Evolutionary conservation across 2,329 filamentous ascomycete species (phyloP), one percentile per base, ranked within the genome.

Genomic region (Aspergillus sp.): DNA sequence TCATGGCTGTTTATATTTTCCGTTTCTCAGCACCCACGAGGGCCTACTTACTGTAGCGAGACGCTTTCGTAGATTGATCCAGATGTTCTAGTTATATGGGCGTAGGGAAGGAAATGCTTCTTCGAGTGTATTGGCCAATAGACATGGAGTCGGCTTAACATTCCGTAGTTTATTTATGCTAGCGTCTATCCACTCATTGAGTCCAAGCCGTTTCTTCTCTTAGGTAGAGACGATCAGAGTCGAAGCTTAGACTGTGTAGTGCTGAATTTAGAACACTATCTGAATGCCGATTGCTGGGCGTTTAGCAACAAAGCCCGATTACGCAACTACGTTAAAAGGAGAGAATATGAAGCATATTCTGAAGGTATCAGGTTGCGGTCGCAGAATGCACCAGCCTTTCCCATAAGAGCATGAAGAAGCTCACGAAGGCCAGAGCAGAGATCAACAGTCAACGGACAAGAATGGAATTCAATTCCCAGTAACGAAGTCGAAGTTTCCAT

Each of bases 401-500:
- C 34, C 34, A n/a, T 37, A 37, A n/a, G 34, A 30, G 27, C 27
- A 30, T 30, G 27, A n/a, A 37, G 27, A n/a, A 37, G 4, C 34
- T 13, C 34, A 37, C 13, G 13, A n/a, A 37, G 4, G n/a, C 34
- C 34, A 5, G 34, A 37, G 34, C 13, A 37, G 15, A 13, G 15
- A 37, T 37, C 34, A 13, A n/a, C 34, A n/a, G 9, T 12, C 11
- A 37, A 37, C 34, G 15, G 1, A 37, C 12, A 13, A 58, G 17
- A 41, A 8, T 27, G n/a, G 12, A 50, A 49, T 51, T 40, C n/a
- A 17, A 58, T 30, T 58, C 30, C 56, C 51, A 58, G 46, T 58
- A 54, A 51, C 20, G 51, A 58, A 52, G 51, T 54, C 47, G 51
- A 54, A 60, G 51, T 55, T 60, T 54, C 54, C 58, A 60, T 60